Evolutionary conservation across 768 basidiomycete species (phyloP).

Genomic region (Hericium rajendrae): DNA sequence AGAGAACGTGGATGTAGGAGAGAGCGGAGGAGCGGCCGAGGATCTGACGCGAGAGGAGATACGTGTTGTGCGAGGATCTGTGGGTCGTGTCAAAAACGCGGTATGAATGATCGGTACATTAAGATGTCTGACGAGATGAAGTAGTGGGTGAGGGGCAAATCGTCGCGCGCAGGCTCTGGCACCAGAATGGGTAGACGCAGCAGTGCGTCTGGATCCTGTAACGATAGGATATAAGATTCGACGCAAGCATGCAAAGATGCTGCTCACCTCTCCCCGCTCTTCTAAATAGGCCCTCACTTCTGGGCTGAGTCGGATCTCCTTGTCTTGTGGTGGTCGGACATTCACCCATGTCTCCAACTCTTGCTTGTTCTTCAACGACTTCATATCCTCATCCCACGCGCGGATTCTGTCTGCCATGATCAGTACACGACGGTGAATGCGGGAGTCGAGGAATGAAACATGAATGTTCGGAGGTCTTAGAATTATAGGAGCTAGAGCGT

Average conservation of each 20-base stretch:
- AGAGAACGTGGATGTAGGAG: constrained; percentile 46
- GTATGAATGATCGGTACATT: background rate
- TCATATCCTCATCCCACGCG: background rate
- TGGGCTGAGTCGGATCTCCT: background rate
- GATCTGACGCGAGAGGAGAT: constrained; percentile 48
- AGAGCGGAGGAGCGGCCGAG: constrained; percentile 43
- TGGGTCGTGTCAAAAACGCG: background rate
- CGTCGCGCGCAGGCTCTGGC: constrained; percentile 27
- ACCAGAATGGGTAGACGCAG: constrained; percentile 28
- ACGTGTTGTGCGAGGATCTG: constrained; percentile 62
- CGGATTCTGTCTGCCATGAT: background rate
- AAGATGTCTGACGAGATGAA: constrained; percentile 33
- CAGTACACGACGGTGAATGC: background rate
- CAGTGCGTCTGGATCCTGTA: constrained; percentile 20
- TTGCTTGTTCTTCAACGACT: background rate
- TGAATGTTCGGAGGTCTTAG: no score
- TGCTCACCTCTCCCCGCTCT: background rate
- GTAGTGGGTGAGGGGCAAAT: constrained; percentile 43
- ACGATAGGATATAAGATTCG: background rate
- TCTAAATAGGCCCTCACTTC: background rate
- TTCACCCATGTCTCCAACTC: background rate
- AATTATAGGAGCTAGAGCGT: no score
- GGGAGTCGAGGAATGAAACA: background rate
- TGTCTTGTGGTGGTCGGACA: background rate
- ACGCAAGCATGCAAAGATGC: background rate